These are phyloP conservation scores for Diplodia intermedia DNA, from an alignment of 2,329 filamentous ascomycete genomes.

Conservation along the genomic window DNA sequence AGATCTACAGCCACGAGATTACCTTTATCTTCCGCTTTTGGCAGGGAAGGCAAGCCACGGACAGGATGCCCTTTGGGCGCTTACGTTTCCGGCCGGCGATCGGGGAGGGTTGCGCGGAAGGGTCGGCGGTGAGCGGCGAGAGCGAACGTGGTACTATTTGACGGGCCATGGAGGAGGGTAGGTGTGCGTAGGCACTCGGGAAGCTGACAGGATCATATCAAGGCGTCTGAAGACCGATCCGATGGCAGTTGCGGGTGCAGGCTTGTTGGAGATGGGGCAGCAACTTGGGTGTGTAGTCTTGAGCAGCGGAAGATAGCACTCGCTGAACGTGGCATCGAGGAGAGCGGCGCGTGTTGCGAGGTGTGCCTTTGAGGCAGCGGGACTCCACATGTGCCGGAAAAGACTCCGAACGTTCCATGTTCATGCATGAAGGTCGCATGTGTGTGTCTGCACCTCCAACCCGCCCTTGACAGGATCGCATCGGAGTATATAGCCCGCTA, in stretches of 20 bases:
- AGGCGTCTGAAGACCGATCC: neutral
- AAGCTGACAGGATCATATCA: neutral
- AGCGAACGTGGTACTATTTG: neutral
- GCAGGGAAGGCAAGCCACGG: constrained; percentile 14
- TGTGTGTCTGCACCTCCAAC: too few species aligned
- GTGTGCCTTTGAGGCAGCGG: too few species aligned
- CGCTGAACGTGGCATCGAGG: neutral
- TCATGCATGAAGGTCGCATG: too few species aligned
- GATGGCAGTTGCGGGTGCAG: neutral
- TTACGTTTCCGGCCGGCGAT: neutral
- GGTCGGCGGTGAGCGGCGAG: neutral
- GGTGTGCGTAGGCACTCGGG: neutral
- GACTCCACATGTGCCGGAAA: too few species aligned
- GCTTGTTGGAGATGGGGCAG: neutral
- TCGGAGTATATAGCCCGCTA: too few species aligned
- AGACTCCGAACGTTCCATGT: too few species aligned
- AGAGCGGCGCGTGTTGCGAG: neutral
- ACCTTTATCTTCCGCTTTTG: constrained; percentile 28
- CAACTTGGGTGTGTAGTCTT: neutral
- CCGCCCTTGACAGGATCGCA: too few species aligned
- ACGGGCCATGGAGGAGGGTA: constrained; percentile 1
- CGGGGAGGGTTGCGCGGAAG: neutral
- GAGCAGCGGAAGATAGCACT: neutral
- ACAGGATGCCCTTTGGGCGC: constrained; percentile 21
- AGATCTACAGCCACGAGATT: too few species aligned